phyloP scores from a whole-genome alignment of 331 rosid genomes.

The Quercus lobata region DNA sequence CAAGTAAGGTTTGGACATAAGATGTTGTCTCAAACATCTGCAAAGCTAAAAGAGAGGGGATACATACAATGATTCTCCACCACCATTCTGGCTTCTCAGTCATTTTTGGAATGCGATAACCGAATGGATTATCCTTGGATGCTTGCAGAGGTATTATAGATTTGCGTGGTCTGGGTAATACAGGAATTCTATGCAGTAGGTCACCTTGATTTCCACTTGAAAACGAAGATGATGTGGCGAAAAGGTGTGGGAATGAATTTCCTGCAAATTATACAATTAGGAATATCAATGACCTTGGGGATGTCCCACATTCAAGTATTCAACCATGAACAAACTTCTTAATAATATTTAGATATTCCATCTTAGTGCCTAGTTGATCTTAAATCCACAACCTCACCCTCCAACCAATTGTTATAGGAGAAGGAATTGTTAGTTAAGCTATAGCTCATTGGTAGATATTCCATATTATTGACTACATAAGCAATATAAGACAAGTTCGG shows the following conservation, averaged over 20 bases:
- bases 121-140: conserved; percentile 40
- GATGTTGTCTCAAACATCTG: conserved; percentile 69
- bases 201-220: conserved; percentile 23
- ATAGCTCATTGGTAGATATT: no score
- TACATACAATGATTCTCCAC: conserved; percentile 78
- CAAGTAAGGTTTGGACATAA: conserved; percentile 50
- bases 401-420: no score
- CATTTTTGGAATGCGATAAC: conserved; percentile 42
- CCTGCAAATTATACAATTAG: conserved; percentile 28
- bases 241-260: conserved; percentile 23
- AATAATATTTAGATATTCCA: neutral
- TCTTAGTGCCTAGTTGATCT: no score
- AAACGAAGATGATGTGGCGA: conserved; percentile 28
- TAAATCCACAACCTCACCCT: no score
- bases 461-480: neutral
- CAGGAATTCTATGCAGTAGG: conserved; percentile 22
- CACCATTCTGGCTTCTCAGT: conserved; percentile 88
- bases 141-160: conserved; percentile 41
- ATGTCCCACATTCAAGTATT: neutral
- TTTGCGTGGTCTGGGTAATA: conserved; percentile 13
- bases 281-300: neutral
- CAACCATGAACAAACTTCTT: neutral
- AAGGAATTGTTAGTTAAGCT: no score
- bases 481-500: neutral
- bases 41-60: conserved; percentile 68